Percentiles rank a stretch among this genome's conserved stretches.
phyloP scores from a whole-genome alignment of 1,284 basidiomycete genomes.

The Mrakiaceae sp. region DNA sequence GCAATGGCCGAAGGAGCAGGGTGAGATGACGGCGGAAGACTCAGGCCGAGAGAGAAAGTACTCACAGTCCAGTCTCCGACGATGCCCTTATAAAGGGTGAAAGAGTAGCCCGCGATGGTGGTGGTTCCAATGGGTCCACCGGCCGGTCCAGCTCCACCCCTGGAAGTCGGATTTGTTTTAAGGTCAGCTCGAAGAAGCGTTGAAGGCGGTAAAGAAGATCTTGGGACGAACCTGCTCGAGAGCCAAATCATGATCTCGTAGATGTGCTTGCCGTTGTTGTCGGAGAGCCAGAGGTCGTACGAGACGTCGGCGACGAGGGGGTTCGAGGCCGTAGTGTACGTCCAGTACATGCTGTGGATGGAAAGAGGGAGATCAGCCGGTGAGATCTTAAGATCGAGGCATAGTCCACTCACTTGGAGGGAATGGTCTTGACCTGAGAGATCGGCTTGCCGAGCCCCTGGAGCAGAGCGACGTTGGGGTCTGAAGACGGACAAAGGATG shows the following conservation, averaged over 20 bases:
- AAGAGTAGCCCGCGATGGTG: slow-evolving; percentile 42
- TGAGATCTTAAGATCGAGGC: neutral
- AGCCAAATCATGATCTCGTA: slow-evolving; percentile 59
- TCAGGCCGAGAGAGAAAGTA: too few species aligned
- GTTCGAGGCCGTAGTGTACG: slow-evolving; percentile 29
- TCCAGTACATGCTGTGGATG: slow-evolving; percentile 24
- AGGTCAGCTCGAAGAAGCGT: slow-evolving; percentile 40
- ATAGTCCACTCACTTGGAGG: slow-evolving; percentile 23
- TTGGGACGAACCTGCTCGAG: neutral
- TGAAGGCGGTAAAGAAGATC: slow-evolving; percentile 28
- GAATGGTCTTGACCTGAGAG: slow-evolving; percentile 31
- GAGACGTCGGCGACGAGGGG: slow-evolving; percentile 45
- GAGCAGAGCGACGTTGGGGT: neutral
- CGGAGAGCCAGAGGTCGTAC: slow-evolving; percentile 53
- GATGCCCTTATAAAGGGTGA: slow-evolving; percentile 39
- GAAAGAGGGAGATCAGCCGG: neutral
- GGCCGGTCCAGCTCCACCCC: slow-evolving; percentile 23
- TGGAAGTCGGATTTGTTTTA: slow-evolving; percentile 8
- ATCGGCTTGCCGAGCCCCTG: slow-evolving; percentile 26
- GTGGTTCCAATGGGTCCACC: slow-evolving; percentile 38
- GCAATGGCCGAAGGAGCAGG: too few species aligned
- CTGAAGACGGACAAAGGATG: neutral
- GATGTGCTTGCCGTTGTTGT: slow-evolving; percentile 34
- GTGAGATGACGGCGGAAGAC: too few species aligned
- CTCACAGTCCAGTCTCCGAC: slow-evolving; percentile 30